phyloP scores from a whole-genome alignment of 2,329 filamentous ascomycete genomes.

The Trichothecium roseum region DNA sequence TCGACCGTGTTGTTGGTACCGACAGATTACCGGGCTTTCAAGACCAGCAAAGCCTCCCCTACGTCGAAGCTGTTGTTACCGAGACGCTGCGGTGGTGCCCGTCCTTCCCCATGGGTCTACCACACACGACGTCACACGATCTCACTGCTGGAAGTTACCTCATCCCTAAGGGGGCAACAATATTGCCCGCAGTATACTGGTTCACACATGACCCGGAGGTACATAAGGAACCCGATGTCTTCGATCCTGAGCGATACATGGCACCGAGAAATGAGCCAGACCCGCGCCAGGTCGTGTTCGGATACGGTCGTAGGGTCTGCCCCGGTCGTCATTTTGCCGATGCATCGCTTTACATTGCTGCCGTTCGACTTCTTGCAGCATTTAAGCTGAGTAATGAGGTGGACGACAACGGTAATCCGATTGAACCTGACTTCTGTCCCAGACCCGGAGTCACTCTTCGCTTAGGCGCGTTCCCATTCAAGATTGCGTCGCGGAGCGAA shows the following conservation, averaged over 20 bases:
- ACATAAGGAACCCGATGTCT: conserved; percentile 2
- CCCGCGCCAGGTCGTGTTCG: conserved; percentile 8
- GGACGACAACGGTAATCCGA: conserved; percentile 17
- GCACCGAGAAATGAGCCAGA: conserved; percentile 7
- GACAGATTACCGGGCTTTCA: conserved; percentile 29
- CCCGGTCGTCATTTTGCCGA: conserved; percentile 11
- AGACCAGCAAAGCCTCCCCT: conserved; percentile 33
- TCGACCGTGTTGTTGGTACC: conserved; percentile 31
- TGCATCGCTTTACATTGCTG: conserved; percentile 8
- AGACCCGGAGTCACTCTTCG: conserved; percentile 4
- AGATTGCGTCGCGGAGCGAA: conserved; percentile 6
- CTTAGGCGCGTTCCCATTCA: conserved; percentile 3
- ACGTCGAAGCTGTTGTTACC: conserved; percentile 20
- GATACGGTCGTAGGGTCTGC: conserved; percentile 11
- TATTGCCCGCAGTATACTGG: conserved; percentile 14
- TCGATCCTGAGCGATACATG: conserved; percentile 4
- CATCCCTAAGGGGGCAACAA: conserved; percentile 16
- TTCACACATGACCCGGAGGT: conserved; percentile 5
- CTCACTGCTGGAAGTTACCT: conserved; percentile 12
- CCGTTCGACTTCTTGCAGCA: conserved; percentile 26
- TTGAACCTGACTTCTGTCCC: background rate
- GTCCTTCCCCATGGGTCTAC: conserved; percentile 19
- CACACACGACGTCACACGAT: conserved; percentile 22
- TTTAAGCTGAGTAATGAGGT: conserved; percentile 25
- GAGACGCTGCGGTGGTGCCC: conserved; percentile 21